Conservation (phyloP, 768 basidiomycete genomes). For the Suillus brevipes region DNA sequence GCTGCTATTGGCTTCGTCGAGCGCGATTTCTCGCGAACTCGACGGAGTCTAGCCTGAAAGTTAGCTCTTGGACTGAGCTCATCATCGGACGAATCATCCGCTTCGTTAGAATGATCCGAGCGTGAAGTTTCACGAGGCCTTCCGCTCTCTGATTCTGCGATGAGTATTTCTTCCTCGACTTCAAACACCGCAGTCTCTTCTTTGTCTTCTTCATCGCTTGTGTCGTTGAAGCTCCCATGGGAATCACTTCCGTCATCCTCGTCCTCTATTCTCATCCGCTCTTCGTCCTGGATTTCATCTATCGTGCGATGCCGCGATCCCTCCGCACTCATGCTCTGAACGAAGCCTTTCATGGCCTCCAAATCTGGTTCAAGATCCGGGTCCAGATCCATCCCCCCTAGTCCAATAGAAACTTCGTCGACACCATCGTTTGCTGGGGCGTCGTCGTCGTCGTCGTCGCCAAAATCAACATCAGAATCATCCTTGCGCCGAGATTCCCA, state of each 20-base stretch:
- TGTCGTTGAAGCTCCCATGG: slow-evolving; percentile 28
- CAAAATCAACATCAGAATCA: slow-evolving; percentile 74
- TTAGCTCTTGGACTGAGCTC: slow-evolving; percentile 32
- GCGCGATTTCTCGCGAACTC: slow-evolving; percentile 29
- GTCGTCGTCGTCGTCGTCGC: slow-evolving; percentile 41
- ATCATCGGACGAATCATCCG: slow-evolving; percentile 37
- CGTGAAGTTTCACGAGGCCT: background rate
- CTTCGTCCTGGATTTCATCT: slow-evolving; percentile 64
- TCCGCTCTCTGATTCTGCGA: slow-evolving; percentile 33
- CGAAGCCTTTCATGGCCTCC: slow-evolving; percentile 54
- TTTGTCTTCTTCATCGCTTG: slow-evolving; percentile 29
- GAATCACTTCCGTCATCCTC: slow-evolving; percentile 33
- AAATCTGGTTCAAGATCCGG: slow-evolving; percentile 49
- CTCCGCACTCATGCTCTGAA: slow-evolving; percentile 47
- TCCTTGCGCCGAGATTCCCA: slow-evolving; percentile 55
- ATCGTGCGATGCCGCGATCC: slow-evolving; percentile 56
- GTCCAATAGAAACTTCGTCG: slow-evolving; percentile 29
- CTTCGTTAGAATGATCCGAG: slow-evolving; percentile 18
- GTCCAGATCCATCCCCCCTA: slow-evolving; percentile 66
- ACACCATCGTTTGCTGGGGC: slow-evolving; percentile 25
- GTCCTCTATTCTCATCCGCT: slow-evolving; percentile 50
- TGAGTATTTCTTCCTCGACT: slow-evolving; percentile 47
- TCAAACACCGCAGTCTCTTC: slow-evolving; percentile 40
- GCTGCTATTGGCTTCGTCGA: slow-evolving; percentile 6
- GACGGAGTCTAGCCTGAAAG: slow-evolving; percentile 39